Percentiles rank a stretch among this genome's conserved stretches.
Evolutionary conservation across 1,139 yeast species (phyloP).

Genomic region (Zhuliangozyma blackwelliae): DNA sequence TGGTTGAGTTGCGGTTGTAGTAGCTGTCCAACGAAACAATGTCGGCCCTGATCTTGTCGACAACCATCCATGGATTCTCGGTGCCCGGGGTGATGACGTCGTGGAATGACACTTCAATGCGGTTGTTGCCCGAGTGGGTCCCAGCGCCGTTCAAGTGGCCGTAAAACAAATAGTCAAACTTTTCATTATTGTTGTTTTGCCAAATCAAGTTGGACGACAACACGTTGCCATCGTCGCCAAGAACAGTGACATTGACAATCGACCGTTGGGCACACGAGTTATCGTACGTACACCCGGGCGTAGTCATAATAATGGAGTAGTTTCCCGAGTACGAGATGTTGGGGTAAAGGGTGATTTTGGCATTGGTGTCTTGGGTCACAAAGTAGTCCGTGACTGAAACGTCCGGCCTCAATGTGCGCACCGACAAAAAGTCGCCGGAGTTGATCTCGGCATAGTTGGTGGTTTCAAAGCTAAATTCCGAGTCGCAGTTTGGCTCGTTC

Average conservation of each 20-base stretch:
- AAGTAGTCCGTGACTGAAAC: constrained; percentile 24
- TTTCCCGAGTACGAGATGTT: constrained; percentile 71
- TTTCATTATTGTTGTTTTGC: constrained; percentile 76
- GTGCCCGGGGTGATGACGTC: constrained; percentile 24
- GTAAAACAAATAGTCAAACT: constrained; percentile 71
- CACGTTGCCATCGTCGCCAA: constrained; percentile 42
- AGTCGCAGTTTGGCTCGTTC: constrained; percentile 61
- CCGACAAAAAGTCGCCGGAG: constrained; percentile 32
- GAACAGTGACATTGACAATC: constrained; percentile 70
- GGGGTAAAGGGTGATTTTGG: constrained; percentile 61
- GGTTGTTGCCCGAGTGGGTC: constrained; percentile 39
- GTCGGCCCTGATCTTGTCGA: constrained; percentile 62
- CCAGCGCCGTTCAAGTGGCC: constrained; percentile 61
- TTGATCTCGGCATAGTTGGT: constrained; percentile 29
- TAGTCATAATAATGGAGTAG: constrained; percentile 66
- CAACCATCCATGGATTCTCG: constrained; percentile 54
- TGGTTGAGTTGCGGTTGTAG: constrained; percentile 26
- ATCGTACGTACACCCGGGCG: constrained; percentile 83
- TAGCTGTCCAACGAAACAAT: constrained; percentile 49
- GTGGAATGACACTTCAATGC: constrained; percentile 43
- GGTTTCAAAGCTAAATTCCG: constrained; percentile 23
- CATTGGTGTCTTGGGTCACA: constrained; percentile 27
- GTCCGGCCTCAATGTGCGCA: constrained; percentile 16
- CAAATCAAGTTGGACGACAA: constrained; percentile 46
- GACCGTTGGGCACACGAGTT: constrained; percentile 69